A percentile compares a stretch with the other conserved stretches of the same genome.
Evolutionary conservation across 2,329 filamentous ascomycete genomes (phyloP).

Genomic region (Aspergillus persii): DNA sequence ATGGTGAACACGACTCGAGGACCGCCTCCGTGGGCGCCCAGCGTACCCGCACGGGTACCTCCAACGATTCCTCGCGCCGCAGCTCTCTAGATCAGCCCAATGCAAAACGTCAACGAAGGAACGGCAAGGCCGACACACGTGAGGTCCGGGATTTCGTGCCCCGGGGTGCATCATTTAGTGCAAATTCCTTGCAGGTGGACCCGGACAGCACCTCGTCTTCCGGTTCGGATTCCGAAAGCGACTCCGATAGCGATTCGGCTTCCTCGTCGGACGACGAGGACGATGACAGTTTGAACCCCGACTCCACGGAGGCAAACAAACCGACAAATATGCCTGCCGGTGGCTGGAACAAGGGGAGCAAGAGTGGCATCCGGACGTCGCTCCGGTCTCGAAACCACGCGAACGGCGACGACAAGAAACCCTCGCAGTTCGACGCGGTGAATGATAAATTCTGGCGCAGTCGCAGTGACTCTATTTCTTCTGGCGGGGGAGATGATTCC

Average conservation of each 20-base stretch:
- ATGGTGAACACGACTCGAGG: slow-evolving; percentile 45
- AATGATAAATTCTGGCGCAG: slow-evolving; percentile 40
- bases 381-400: slow-evolving; percentile 31
- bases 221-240: slow-evolving; percentile 20
- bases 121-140: slow-evolving; percentile 19
- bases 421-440: slow-evolving; percentile 33
- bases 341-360: slow-evolving; percentile 48
- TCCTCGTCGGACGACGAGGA: slow-evolving; percentile 17
- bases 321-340: slow-evolving; percentile 27
- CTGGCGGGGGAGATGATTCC: slow-evolving; percentile 10
- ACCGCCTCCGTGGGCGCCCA: slow-evolving; percentile 45
- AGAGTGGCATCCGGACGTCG: slow-evolving; percentile 42
- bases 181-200: slow-evolving; percentile 32
- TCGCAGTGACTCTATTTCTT: slow-evolving; percentile 34
- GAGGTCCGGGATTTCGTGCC: slow-evolving; percentile 39
- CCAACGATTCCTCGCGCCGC: slow-evolving; percentile 23
- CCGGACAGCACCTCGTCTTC: slow-evolving; percentile 32
- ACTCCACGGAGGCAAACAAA: slow-evolving; percentile 7
- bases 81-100: slow-evolving; percentile 21
- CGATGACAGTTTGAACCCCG: slow-evolving; percentile 13
- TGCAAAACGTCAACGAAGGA: slow-evolving; percentile 27
- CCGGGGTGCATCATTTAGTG: slow-evolving; percentile 35
- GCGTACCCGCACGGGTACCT: slow-evolving; percentile 28
- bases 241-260: slow-evolving; percentile 12
- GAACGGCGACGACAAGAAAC: slow-evolving; percentile 12